Base-by-base conservation (phyloP, 2,329 filamentous ascomycete genomes). In the Talaromyces marneffei region DNA sequence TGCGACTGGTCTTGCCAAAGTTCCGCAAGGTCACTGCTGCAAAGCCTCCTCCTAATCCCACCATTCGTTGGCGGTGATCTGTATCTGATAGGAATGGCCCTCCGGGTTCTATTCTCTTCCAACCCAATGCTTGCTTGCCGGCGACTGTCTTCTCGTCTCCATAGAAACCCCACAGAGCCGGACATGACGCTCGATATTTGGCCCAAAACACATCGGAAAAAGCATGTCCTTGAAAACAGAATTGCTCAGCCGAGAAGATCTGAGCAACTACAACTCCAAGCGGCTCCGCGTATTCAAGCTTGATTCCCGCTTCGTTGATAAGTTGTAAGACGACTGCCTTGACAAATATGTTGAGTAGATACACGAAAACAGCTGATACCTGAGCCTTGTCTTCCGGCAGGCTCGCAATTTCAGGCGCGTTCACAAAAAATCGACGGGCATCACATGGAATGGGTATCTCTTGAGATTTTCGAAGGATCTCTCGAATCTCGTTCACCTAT, bases 141-240 rank as follows among this genome's bases (percentile, higher is more conserved):
- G 80, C 79, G 50, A 86, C 82, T 0, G 87, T 95, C 64, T 82
- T 86, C 72, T 96, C 91, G 64, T 80, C 86, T 25, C 91, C 92
- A 46, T 85, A 83, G 65, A 92, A 85, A 18, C 93, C 93, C 72
- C 95, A 97, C 0, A 99, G 79, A 1, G 92, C 87, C 0, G 94
- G 93, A 68, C 91, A 96, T 3, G 85, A 81, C 16, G 89, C 81
- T 63, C 92, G 86, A 69, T 90, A 89, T 74, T 97, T 97, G 59
- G 92, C 88, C 69, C 96, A 87, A 31, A 97, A 80, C 62, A 97
- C 90, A 71, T 95, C 90, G 57, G 91, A 87, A 62, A 96, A 80
- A 1, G 87, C 83, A 53, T 83, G 76, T 8, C 85, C 87, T 56
- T 87, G 83, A 81, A 86, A 89, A 59, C 83, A 79, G 69, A 90